Evolutionary conservation across 768 basidiomycete genomes (phyloP).

Genomic region (Lentinula boryana): DNA sequence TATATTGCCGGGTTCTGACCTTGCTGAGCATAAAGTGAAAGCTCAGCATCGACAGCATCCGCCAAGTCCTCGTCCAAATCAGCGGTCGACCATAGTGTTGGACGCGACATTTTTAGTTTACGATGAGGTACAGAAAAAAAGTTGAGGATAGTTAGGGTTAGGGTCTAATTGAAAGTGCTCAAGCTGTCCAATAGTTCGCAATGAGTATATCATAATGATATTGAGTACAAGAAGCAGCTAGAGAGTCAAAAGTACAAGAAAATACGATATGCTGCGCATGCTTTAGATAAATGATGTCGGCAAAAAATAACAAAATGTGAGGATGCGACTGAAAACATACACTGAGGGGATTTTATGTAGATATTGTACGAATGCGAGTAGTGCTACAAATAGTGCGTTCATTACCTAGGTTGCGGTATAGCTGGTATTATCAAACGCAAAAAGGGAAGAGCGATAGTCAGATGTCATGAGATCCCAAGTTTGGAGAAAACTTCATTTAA

Average conservation of each 20-base stretch:
- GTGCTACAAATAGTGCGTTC: not conserved
- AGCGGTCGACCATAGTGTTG: constrained; percentile 3
- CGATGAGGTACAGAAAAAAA: not conserved
- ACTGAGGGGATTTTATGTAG: not conserved
- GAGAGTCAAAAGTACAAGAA: not conserved
- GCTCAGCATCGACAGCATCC: not conserved
- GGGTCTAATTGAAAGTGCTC: not conserved
- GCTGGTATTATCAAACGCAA: not conserved
- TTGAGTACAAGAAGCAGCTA: not conserved
- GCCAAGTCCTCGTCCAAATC: constrained; percentile 4
- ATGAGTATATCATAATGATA: not conserved
- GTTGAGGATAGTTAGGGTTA: not conserved
- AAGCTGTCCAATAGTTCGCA: too few relatives aligned
- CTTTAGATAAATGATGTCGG: not conserved
- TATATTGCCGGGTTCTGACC: constrained; percentile 1
- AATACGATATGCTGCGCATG: not conserved
- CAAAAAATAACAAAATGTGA: not conserved
- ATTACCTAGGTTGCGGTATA: not conserved
- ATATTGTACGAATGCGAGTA: not conserved
- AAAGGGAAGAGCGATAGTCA: not conserved
- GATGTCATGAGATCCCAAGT: constrained; percentile 42
- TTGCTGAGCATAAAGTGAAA: constrained; percentile 1
- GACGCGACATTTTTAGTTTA: not conserved
- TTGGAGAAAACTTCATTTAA: constrained; percentile 79
- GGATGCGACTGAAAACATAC: not conserved